Percentiles rank a stretch among this genome's conserved stretches.
Evolutionary conservation across 257 asterid species (phyloP).

Genomic region (Solanum acaule): DNA sequence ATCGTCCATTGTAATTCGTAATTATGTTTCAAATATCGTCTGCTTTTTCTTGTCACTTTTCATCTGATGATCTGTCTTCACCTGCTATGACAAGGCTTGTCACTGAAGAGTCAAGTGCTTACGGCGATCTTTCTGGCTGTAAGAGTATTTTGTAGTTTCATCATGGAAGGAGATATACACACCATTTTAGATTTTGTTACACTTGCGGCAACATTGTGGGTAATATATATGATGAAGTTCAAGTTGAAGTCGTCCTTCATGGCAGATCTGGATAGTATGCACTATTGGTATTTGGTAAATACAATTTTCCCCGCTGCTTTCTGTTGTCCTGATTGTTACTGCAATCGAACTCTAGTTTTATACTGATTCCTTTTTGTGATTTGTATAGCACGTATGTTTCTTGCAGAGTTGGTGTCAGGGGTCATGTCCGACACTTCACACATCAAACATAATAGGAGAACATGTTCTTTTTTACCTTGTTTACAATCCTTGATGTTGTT

Average conservation of each 20-base stretch:
- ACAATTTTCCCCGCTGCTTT: neutral
- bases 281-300: slow-evolving; percentile 59
- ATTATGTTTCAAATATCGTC: neutral
- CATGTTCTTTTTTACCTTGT: neutral
- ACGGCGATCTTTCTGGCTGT: slow-evolving; percentile 76
- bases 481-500: neutral
- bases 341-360: neutral
- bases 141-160: slow-evolving; percentile 51
- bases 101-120: slow-evolving; percentile 82
- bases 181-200: slow-evolving; percentile 74
- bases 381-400: neutral
- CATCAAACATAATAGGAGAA: neutral
- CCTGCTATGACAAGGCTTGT: slow-evolving; percentile 45
- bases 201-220: slow-evolving; percentile 83
- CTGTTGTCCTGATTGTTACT: neutral
- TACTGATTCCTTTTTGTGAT: neutral
- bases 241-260: slow-evolving; percentile 67
- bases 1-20: neutral
- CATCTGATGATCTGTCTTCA: neutral
- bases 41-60: neutral
- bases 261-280: slow-evolving; percentile 57
- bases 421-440: neutral
- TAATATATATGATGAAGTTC: slow-evolving; percentile 70
- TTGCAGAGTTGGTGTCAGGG: neutral
- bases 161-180: slow-evolving; percentile 89